Base-by-base conservation (phyloP, 1,284 basidiomycete species). In the Cutaneotrichosporon sp. region DNA sequence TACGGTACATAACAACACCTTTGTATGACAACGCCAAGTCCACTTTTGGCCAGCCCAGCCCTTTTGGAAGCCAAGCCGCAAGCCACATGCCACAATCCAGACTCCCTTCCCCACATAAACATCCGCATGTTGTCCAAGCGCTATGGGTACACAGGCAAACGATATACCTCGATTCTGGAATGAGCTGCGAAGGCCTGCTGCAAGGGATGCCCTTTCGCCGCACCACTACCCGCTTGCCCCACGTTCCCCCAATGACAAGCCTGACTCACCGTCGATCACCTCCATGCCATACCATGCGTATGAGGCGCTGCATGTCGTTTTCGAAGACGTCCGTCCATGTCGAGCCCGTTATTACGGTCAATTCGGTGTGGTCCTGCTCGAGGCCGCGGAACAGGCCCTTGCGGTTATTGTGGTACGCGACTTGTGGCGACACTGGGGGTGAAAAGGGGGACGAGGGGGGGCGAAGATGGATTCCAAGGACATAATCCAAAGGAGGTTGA, bases 261-360 rank as follows among this genome's bases (percentile, higher is more conserved):
- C 14, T 29, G 42, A 44, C 42, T 44, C 42, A 44, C 42, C 22
- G 26, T 29, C 42, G 42, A 44, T 44, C 42, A 10, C 42, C 42
- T 26, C 42, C 42, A 9, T 44, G 42, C 42, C 42, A 44, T 17
- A 44, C 42, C 27, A 44, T 19, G 17, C 42, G 42, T 4, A 44
- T 44, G 42, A 44, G 42, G 27, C 19, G 17, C 42, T 44, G 26
- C 27, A 44, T 31, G 27, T 44, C 42, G 16, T 29, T 44, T 29
- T 44, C 42, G 17, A 44, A 44, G n/a, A 29, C 42, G 42, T 44
- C 32, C 16, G 42, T 44, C 42, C 42, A 44, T 17, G 42, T 44
- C n/a, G 42, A 27, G 42, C 42, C 26, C 5, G 42, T 44, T 5
- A 44, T 27, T 5, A 44, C 17, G 8, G 26, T 31, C 24, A 44